These are phyloP conservation scores for Crithidia sp. DNA, from an alignment of 208 protist species.

Conservation along the genomic window DNA sequence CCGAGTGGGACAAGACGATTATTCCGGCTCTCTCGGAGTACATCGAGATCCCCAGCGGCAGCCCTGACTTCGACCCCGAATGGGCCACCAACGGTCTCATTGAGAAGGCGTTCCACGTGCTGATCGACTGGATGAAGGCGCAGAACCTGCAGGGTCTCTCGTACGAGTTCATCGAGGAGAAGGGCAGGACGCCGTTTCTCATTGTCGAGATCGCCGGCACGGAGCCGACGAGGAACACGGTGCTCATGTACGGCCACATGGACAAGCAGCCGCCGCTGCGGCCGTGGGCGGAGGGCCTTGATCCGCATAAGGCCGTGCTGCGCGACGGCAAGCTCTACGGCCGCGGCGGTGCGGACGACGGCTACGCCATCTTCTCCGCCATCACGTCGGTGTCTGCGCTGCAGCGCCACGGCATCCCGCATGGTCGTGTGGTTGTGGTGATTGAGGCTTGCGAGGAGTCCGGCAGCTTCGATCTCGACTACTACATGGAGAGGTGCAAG, in stretches of 20 bases:
- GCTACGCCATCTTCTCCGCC: conserved; percentile 88
- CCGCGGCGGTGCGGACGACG: conserved; percentile 92
- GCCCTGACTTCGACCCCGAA: conserved; percentile 91
- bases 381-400: conserved; percentile 80
- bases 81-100: conserved; percentile 90
- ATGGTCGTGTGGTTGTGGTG: conserved; percentile 82
- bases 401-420: conserved; percentile 78
- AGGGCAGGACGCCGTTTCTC: conserved; percentile 86
- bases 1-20: conserved; percentile 88
- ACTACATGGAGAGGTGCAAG: conserved; percentile 79
- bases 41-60: conserved; percentile 95
- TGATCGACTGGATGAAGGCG: conserved; percentile 90
- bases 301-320: conserved; percentile 86
- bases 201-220: conserved; percentile 82
- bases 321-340: conserved; percentile 92
- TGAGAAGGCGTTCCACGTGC: conserved; percentile 84
- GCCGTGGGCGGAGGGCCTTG: conserved; percentile 92
- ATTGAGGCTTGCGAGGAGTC: conserved; percentile 94
- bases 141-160: conserved; percentile 80
- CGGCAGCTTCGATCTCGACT: conserved; percentile 87
- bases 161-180: conserved; percentile 79
- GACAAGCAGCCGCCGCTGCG: conserved; percentile 96
- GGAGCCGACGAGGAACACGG: conserved; percentile 57
- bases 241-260: conserved; percentile 97
- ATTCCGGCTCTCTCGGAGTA: conserved; percentile 88